Base-by-base conservation (phyloP, 2,329 filamentous ascomycete genomes). In the Aureobasidium pullulans region DNA sequence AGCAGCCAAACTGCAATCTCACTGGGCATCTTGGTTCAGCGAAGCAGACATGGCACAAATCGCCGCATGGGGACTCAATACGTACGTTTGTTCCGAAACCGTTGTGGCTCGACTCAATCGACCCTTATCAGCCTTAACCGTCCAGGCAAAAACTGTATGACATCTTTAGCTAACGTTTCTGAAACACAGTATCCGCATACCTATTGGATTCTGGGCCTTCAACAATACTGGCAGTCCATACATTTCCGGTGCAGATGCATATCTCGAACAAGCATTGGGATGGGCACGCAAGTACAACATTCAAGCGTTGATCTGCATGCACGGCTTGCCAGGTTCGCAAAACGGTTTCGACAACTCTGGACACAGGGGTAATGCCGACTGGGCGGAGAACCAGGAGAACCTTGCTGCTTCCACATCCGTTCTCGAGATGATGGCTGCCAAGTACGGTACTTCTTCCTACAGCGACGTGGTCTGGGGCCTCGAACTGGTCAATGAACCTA, bases 291-390 rank as follows among this genome's bases (percentile, higher is more conserved):
- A 72, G 31, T 71, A 77, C 0, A 77, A 78, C 1, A 67, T 84
- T 34, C 81, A 83, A 67, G 75, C 84, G 11, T 75, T 83, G 66
- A 79, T 85, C 56, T 82, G 84, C 64, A 73, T 84, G 8, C 82
- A 85, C 66, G 81, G 80, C 29, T 78, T 77, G 3, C 81, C 56
- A 72, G 77, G 77, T 42, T 79, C 76, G 1, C 82, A 84, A 64
- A 84, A 85, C 62, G 83, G 83, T 11, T 85, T 81, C 66, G 83
- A 86, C 69, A 85, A 86, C 69, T 83, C 79, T 43, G 84, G 84
- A 2, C 78, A 81, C 60, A 50, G 19, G 72, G 73, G 64, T 73
- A 72, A 53, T 65, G 62, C 56, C 75, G 57, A 16, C 76, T 75
- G 62, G 68, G 69, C 7, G 81, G 77, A 75, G 74, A 76, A 62